Conservation (phyloP, 495 filamentous ascomycete species). For the Daldinia bambusicola region DNA sequence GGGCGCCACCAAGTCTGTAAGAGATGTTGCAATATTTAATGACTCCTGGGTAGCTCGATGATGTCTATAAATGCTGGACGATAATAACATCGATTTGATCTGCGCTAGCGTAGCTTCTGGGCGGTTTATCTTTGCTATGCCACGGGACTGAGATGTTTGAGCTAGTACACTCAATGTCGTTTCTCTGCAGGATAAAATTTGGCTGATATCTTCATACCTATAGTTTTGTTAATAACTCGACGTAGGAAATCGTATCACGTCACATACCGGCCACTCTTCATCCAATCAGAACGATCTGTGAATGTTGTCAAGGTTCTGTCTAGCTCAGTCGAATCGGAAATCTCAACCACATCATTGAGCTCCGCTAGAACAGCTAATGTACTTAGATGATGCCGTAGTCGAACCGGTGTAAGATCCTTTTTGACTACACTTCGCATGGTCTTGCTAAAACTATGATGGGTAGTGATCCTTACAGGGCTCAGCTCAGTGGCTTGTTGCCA, state of each 20-base stretch:
- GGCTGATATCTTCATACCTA: slow-evolving; percentile 83
- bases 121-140: slow-evolving; percentile 63
- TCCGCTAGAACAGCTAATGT: slow-evolving; percentile 83
- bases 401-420: slow-evolving; percentile 65
- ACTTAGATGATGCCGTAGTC: slow-evolving; percentile 71
- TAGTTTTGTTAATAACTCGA: slow-evolving; percentile 37
- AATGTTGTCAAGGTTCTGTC: slow-evolving; percentile 70
- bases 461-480: slow-evolving; percentile 57
- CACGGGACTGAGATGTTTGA: slow-evolving; percentile 69
- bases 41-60: slow-evolving; percentile 88
- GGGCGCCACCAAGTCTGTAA: slow-evolving; percentile 75
- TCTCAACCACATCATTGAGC: slow-evolving; percentile 77
- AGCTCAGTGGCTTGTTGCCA: slow-evolving; percentile 73
- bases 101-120: slow-evolving; percentile 76
- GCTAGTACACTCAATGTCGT: slow-evolving; percentile 84
- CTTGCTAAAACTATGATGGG: slow-evolving; percentile 72
- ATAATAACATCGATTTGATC: slow-evolving; percentile 74
- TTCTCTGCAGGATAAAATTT: slow-evolving; percentile 83
- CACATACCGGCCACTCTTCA: slow-evolving; percentile 77
- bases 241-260: neutral
- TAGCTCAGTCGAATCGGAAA: slow-evolving; percentile 67
- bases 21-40: slow-evolving; percentile 80
- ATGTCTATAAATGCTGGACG: slow-evolving; percentile 76
- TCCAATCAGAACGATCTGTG: slow-evolving; percentile 74
- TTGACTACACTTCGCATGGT: slow-evolving; percentile 68